These are phyloP conservation scores for Solanum rostratum DNA, from an alignment of 257 asterid genomes.

Conservation along the genomic window DNA sequence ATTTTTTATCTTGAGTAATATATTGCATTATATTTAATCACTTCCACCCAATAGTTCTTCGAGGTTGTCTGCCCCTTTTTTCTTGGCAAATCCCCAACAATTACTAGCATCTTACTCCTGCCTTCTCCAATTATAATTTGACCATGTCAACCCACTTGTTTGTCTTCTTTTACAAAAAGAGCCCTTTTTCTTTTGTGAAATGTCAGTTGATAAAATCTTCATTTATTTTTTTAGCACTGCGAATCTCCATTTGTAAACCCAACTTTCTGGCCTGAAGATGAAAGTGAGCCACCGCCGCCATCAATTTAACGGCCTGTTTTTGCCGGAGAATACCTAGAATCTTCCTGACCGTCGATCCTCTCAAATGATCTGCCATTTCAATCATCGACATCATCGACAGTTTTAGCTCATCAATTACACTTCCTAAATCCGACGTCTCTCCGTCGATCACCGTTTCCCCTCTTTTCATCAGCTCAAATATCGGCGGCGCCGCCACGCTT, in stretches of 20 bases:
- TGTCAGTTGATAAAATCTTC: not conserved
- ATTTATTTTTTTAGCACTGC: not conserved
- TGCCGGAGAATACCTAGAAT: constrained; percentile 9
- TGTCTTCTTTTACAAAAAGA: too few relatives aligned
- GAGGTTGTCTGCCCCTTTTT: too few relatives aligned
- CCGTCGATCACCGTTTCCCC: not conserved
- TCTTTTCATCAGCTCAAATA: not conserved
- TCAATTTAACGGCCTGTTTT: constrained; percentile 6
- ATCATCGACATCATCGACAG: not conserved
- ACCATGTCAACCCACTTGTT: too few relatives aligned
- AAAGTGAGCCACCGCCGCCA: constrained; percentile 5
- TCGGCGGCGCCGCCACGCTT: constrained; percentile 6
- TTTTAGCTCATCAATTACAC: constrained; percentile 1
- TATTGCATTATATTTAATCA: too few relatives aligned
- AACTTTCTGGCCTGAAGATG: constrained; percentile 16
- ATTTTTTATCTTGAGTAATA: too few relatives aligned
- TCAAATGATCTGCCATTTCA: constrained; percentile 8
- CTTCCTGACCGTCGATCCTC: constrained; percentile 5
- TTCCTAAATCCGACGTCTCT: not conserved
- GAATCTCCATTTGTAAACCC: constrained; percentile 25
- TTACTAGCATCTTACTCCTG: too few relatives aligned
- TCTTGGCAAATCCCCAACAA: too few relatives aligned
- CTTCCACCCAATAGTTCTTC: too few relatives aligned
- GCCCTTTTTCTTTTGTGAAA: not conserved
- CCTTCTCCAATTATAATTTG: too few relatives aligned